Conservation (phyloP, 768 basidiomycete species). For the Termitomyces titanicus region DNA sequence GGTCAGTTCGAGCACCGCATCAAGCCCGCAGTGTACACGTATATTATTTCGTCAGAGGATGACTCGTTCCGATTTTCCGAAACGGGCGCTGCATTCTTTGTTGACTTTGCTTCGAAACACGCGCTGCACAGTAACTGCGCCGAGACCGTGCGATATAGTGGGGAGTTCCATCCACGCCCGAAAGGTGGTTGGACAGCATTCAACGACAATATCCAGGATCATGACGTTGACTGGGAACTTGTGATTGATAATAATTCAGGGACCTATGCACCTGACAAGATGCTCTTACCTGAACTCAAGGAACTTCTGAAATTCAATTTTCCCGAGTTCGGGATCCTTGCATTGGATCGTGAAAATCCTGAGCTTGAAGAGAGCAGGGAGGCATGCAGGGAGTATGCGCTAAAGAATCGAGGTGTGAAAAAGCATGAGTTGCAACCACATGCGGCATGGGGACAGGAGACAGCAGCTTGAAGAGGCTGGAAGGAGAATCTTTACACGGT, state of each 20-base stretch:
- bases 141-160: constrained; percentile 63
- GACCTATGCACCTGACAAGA: constrained; percentile 74
- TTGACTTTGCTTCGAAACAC: constrained; percentile 85
- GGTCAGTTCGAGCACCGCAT: constrained; percentile 39
- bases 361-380: constrained; percentile 55
- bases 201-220: constrained; percentile 49
- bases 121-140: constrained; percentile 78
- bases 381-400: constrained; percentile 64
- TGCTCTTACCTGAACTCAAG: constrained; percentile 56
- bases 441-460: constrained; percentile 49
- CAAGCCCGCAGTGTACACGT: constrained; percentile 84
- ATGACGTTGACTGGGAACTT: constrained; percentile 69
- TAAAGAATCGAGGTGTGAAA: constrained; percentile 54
- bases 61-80: constrained; percentile 81
- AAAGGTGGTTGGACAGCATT: constrained; percentile 66
- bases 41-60: constrained; percentile 74
- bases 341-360: constrained; percentile 53
- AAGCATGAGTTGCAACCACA: constrained; percentile 65
- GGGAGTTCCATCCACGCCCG: constrained; percentile 78
- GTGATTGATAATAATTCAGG: constrained; percentile 87
- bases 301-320: constrained; percentile 73
- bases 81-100: constrained; percentile 84
- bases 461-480: constrained; percentile 19
- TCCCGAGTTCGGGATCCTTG: constrained; percentile 53
- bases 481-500: not conserved